Base-by-base conservation (phyloP, 495 filamentous ascomycete species). In the Hypomontagnella submonticulosa region DNA sequence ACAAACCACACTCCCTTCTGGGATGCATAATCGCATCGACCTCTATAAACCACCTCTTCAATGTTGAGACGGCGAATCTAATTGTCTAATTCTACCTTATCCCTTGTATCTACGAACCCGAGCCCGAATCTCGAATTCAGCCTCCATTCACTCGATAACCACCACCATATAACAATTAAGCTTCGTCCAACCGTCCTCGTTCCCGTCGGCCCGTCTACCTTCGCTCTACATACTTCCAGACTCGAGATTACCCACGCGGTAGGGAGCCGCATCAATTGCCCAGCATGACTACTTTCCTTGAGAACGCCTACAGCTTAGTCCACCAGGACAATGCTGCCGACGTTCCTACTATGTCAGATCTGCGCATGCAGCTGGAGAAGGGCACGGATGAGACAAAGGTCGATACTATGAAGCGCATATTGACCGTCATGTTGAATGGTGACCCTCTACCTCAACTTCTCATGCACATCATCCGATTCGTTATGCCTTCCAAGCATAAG, bases 401-500 rank as follows among this genome's bases (percentile, higher is more conserved):
- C 77, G 96, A 98, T 68, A 98, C 96, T 12, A 98, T 99, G 96
- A 95, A 95, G 85, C 89, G 89, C 80, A 90, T 99, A 78, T 84
- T 98, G 64, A 97, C 92, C 62, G 86, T 96, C 76, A 96, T 97
- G 93, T 88, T 99, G 71, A 99, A 97, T 74, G 96, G 96, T 57
- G 96, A 98, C 73, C 92, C 96, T 34, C 93, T 98, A 90, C 88
- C 92, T 37, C 87, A 91, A 69, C 85, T 99, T 13, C 86, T 99
- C 66, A 99, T 99, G 96, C 96, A 97, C 79, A 98, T 99, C 73
- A 98, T 99, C 80, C 90, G 95, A 76, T 98, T 98, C 77, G 92
- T 99, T 66, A 98, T 98, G 96, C 96, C 96, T 1, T 94, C 92
- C 57, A 97, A 91, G 81, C 92, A 89, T 79, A 98, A 98, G 78